phyloP scores from a whole-genome alignment of 495 filamentous ascomycete species.

The Penicillium lividum region DNA sequence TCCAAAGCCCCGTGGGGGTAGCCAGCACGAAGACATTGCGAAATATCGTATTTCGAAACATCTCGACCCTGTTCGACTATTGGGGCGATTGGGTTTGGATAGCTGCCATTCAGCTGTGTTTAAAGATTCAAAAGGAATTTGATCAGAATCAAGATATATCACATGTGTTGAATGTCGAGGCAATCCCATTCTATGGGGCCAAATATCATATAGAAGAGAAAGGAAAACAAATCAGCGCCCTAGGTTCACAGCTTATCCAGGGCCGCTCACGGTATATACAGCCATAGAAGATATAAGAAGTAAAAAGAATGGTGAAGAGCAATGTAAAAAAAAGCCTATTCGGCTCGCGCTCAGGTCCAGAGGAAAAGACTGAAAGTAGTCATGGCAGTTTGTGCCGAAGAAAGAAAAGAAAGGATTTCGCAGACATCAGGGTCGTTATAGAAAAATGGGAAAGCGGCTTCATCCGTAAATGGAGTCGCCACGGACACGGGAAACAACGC shows the following conservation, averaged over 20 bases:
- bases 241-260: slow-evolving; percentile 8
- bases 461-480: slow-evolving; percentile 45
- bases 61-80: no score
- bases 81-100: no score
- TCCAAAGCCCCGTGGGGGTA: no score
- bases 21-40: no score
- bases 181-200: not conserved
- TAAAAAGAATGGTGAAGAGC: not conserved
- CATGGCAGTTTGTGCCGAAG: not conserved
- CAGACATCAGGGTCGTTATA: slow-evolving; percentile 20
- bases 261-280: slow-evolving; percentile 20
- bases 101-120: no score
- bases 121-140: not conserved
- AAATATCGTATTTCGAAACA: no score
- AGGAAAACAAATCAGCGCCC: slow-evolving; percentile 11
- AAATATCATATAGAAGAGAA: slow-evolving; percentile 1
- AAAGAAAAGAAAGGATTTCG: slow-evolving; percentile 14
- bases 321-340: not conserved
- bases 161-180: not conserved
- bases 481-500: slow-evolving; percentile 27
- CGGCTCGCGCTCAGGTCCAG: not conserved
- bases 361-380: slow-evolving; percentile 9
- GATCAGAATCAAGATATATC: not conserved
- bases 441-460: not conserved
- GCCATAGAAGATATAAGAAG: slow-evolving; percentile 4